Conservation (phyloP, 2,329 filamentous ascomycete species). For the Diaporthe aspalathi region DNA sequence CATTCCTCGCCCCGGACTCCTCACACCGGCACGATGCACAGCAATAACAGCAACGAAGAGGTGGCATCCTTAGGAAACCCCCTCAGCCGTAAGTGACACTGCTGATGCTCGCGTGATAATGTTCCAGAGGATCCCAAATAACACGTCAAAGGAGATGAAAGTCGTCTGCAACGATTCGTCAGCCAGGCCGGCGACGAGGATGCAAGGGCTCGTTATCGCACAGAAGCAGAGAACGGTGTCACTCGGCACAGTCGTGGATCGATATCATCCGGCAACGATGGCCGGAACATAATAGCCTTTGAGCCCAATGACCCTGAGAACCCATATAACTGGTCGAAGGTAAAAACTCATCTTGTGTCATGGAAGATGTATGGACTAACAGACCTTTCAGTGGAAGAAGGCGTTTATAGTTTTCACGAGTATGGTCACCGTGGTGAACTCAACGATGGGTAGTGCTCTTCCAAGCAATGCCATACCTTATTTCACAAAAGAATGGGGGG, state of each 20-base stretch:
- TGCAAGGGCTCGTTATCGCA: conserved; percentile 53
- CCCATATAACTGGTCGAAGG: conserved; percentile 63
- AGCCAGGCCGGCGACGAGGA: conserved; percentile 54
- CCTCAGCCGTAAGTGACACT: conserved; percentile 27
- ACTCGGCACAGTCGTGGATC: conserved; percentile 43
- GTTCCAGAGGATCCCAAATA: too few relatives aligned
- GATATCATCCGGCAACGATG: conserved; percentile 46
- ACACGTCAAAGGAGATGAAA: conserved; percentile 23
- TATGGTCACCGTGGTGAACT: conserved; percentile 73
- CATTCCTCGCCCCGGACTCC: neutral
- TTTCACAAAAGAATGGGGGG: conserved; percentile 67
- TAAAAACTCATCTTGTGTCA: conserved; percentile 37
- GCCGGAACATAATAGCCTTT: conserved; percentile 57
- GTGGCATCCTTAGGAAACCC: neutral
- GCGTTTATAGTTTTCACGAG: conserved; percentile 63
- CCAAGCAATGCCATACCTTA: conserved; percentile 71
- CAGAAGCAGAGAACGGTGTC: conserved; percentile 52
- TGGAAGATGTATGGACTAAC: conserved; percentile 31
- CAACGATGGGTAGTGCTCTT: conserved; percentile 73
- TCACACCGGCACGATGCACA: conserved; percentile 1
- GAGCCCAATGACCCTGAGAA: conserved; percentile 61
- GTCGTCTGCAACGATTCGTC: conserved; percentile 34
- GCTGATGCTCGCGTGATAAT: neutral
- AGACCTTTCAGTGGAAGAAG: conserved; percentile 61
- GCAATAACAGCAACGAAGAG: neutral